These are phyloP conservation scores for Rutstroemia sp. DNA, from an alignment of 2,329 filamentous ascomycete genomes.

Conservation along the genomic window DNA sequence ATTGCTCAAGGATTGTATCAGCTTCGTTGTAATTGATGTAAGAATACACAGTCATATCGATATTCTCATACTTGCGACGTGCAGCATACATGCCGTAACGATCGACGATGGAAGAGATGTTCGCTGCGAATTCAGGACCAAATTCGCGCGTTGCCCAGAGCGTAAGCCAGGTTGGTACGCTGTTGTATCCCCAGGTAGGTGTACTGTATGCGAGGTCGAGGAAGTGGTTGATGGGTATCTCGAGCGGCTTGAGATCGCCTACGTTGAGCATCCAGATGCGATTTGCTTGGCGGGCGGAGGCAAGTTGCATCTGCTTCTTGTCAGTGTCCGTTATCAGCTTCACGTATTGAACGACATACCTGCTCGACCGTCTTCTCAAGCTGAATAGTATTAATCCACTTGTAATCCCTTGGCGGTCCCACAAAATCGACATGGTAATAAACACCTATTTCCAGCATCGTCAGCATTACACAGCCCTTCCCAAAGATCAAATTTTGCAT, in stretches of 20 bases:
- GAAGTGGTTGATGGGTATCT: constrained; percentile 61
- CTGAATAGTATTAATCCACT: constrained; percentile 60
- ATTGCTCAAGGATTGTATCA: constrained; percentile 47
- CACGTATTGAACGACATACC: constrained; percentile 26
- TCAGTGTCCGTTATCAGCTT: too few species aligned
- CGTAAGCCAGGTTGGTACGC: constrained; percentile 47
- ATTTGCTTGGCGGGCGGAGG: constrained; percentile 47
- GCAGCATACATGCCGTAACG: constrained; percentile 50
- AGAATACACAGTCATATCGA: constrained; percentile 51
- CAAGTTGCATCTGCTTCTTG: constrained; percentile 47
- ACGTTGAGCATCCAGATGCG: constrained; percentile 57
- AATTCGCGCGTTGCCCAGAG: constrained; percentile 53
- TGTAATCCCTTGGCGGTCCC: constrained; percentile 41
- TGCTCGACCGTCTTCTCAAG: constrained; percentile 55
- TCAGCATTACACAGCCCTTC: not conserved
- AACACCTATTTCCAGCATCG: constrained; percentile 31
- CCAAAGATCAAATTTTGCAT: not conserved
- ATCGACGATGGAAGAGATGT: constrained; percentile 45
- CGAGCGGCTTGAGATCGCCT: constrained; percentile 53
- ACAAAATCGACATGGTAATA: constrained; percentile 56
- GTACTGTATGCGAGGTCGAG: constrained; percentile 62
- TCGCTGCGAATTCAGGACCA: constrained; percentile 37
- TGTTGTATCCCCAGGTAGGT: constrained; percentile 46
- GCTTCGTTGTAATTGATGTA: constrained; percentile 59
- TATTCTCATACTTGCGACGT: constrained; percentile 54